Conservation (phyloP, 1,284 basidiomycete species). For the Rhizoctonia solani region DNA sequence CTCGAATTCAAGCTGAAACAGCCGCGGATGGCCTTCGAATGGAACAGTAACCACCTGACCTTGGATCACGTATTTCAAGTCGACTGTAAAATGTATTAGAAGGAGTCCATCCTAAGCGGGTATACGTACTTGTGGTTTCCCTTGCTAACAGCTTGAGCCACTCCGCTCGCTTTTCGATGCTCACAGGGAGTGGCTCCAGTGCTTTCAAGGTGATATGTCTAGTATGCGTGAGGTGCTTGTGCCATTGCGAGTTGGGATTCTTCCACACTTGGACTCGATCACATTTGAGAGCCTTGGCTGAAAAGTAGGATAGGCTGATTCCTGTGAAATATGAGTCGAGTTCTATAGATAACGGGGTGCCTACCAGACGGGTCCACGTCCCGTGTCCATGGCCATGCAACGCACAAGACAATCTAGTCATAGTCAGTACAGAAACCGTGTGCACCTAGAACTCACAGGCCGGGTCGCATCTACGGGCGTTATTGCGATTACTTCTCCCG, state of each 20-base stretch:
- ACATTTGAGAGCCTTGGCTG: constrained; percentile 6
- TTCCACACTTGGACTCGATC: constrained; percentile 20
- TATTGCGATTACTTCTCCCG: constrained; percentile 2
- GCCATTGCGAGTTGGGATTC: background rate
- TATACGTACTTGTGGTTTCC: constrained; percentile 57
- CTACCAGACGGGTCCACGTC: background rate
- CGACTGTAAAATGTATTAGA: constrained; percentile 55
- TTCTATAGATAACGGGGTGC: background rate
- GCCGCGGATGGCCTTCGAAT: constrained; percentile 63
- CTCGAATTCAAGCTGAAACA: constrained; percentile 52
- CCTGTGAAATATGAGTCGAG: background rate
- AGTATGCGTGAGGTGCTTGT: background rate
- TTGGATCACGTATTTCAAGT: constrained; percentile 69
- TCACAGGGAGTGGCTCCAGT: background rate
- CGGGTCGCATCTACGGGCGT: background rate
- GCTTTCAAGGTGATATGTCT: background rate
- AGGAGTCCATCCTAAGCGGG: constrained; percentile 17
- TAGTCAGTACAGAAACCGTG: background rate
- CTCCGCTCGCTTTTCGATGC: constrained; percentile 44
- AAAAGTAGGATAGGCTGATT: constrained; percentile 21
- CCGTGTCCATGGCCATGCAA: constrained; percentile 16
- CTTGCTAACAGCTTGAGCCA: constrained; percentile 69
- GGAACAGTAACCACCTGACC: constrained; percentile 64
- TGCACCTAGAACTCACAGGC: background rate
- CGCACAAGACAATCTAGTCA: constrained; percentile 4